phyloP scores from a whole-genome alignment of 2,329 filamentous ascomycete species.

The Nothomitra cinnamomea region DNA sequence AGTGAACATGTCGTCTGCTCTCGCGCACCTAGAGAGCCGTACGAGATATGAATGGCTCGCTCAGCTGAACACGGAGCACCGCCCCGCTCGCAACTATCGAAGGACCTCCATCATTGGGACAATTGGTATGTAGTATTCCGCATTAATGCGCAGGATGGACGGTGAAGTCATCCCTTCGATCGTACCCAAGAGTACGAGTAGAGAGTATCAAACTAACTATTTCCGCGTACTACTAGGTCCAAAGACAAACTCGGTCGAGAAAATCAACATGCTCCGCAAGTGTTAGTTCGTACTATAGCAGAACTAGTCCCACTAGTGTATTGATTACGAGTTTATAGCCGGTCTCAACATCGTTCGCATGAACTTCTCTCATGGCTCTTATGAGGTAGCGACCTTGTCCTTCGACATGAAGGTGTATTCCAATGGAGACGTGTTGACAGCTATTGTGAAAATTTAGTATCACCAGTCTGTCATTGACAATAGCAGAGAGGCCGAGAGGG shows the following conservation, averaged over 20 bases:
- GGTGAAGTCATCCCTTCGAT: neutral
- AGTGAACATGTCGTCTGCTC: conserved; percentile 46
- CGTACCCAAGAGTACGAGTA: neutral
- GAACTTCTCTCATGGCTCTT: conserved; percentile 95
- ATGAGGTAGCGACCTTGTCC: conserved; percentile 42
- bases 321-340: conserved; percentile 26
- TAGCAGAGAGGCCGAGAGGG: conserved; percentile 68
- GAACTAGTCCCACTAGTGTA: neutral
- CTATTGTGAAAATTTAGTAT: conserved; percentile 37
- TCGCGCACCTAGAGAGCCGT: conserved; percentile 73
- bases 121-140: conserved; percentile 43
- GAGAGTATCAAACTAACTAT: neutral
- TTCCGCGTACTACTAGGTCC: conserved; percentile 36
- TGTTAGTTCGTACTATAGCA: conserved; percentile 21
- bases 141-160: neutral
- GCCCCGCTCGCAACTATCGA: conserved; percentile 77
- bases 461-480: conserved; percentile 98
- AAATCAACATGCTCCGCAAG: conserved; percentile 83
- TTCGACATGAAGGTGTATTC: neutral
- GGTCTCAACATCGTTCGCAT: conserved; percentile 98
- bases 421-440: neutral
- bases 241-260: conserved; percentile 96
- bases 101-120: conserved; percentile 98
- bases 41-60: conserved; percentile 54
- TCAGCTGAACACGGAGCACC: conserved; percentile 76